Base-by-base conservation (phyloP, 2,329 filamentous ascomycete genomes). In the Pochonia chlamydosporia region DNA sequence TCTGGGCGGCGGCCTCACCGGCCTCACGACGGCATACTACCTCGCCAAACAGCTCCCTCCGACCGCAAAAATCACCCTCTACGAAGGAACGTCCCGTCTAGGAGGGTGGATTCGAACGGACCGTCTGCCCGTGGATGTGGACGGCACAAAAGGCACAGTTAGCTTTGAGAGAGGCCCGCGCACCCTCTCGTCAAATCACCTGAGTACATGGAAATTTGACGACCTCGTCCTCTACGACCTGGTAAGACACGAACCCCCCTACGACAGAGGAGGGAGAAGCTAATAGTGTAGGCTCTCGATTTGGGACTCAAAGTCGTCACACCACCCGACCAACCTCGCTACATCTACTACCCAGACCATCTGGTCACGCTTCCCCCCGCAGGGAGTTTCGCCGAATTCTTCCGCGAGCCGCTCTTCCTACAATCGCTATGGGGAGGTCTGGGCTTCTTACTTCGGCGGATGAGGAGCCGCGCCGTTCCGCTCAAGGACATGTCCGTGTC, bases 291-390 rank as follows among this genome's bases (percentile, higher is more conserved):
- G 65, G 58, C 56, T 14, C 58, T 66, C 37, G 64, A 67, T 46
- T 60, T 68, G 24, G 65, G 65, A 30, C 64, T 68, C 49, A 47
- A 52, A n/a, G 57, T 82, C 74, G 40, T 65, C 65, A 73, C 76
- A 68, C 76, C 44, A 73, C 75, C 45, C 72, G 60, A 58, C 36
- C 52, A 56, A 43, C 56, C 62, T 13, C 85, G 90, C 52, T 96
- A 84, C 65, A 73, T 97, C 50, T 96, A 93, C 75, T 95, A 95
- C 59, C 88, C 88, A 2, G 87, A 96, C 62, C 87, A 84, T 59
- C 77, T 70, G 28, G 63, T 70, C 24, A 46, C 55, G 31, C 52
- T 65, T 23, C 67, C 66, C 2, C 65, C 66, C 3, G 47, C 54
- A 20, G 48, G 54, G 26, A 51, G 50, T 46, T 26, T 66, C 39